Conservation (phyloP, 2,329 filamentous ascomycete genomes). For the Blumeriella jaapii region DNA sequence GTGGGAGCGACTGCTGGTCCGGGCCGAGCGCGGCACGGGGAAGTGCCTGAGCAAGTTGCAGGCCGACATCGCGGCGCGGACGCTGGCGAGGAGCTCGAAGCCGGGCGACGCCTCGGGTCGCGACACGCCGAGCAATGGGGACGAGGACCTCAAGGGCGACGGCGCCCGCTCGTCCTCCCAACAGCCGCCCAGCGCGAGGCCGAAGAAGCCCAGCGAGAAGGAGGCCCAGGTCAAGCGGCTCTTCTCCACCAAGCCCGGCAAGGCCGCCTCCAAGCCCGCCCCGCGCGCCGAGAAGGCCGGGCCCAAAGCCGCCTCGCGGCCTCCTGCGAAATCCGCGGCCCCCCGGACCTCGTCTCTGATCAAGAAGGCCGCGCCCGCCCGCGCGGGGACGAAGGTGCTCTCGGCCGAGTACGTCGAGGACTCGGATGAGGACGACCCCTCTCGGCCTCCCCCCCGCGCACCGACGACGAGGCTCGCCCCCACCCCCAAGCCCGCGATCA, state of each 20-base stretch:
- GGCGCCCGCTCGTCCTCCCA: conserved; percentile 38
- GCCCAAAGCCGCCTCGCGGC: conserved; percentile 1
- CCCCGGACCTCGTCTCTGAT: no score
- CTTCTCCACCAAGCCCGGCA: conserved; percentile 28
- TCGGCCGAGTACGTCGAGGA: conserved; percentile 26
- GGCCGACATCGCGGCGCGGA: conserved; percentile 37
- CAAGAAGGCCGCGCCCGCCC: conserved; percentile 1
- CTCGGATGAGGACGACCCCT: conserved; percentile 24
- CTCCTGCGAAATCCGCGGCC: conserved; percentile 1
- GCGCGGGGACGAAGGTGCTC: conserved; percentile 22
- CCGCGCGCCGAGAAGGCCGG: conserved; percentile 2
- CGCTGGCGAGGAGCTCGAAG: conserved; percentile 36
- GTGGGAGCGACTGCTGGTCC: conserved; percentile 50
- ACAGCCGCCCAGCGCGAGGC: conserved; percentile 38
- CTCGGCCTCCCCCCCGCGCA: conserved; percentile 4
- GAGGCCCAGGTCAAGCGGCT: conserved; percentile 46
- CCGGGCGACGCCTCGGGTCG: conserved; percentile 38
- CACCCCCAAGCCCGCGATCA: conserved; percentile 24
- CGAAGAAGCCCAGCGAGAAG: conserved; percentile 44
- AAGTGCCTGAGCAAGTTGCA: conserved; percentile 52
- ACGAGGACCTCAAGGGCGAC: conserved; percentile 32
- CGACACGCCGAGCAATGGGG: conserved; percentile 27
- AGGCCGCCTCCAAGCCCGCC: conserved; percentile 6
- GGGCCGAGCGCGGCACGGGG: conserved; percentile 46
- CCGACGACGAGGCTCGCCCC: conserved; percentile 27